Conservation (phyloP, 2,329 filamentous ascomycete genomes). For the Apiospora malaysiana region DNA sequence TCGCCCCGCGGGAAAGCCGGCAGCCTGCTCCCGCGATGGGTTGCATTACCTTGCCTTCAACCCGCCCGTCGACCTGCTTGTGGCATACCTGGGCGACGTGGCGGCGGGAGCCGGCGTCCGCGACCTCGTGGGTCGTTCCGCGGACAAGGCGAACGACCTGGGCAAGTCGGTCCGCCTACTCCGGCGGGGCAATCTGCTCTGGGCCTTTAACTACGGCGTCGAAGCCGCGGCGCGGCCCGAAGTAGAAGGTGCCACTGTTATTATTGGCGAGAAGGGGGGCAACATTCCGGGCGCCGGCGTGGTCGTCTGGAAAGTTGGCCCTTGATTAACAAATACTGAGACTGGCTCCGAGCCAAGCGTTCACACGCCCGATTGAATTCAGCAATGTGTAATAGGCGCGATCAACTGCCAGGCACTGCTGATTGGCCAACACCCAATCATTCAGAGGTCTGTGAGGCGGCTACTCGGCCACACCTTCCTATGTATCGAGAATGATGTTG, state of each 20-base stretch:
- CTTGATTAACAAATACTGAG: background rate
- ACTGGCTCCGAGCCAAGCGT: too few species aligned
- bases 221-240: slow-evolving; percentile 27
- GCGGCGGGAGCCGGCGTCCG: slow-evolving; percentile 27
- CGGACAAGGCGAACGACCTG: slow-evolving; percentile 28
- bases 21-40: slow-evolving; percentile 28
- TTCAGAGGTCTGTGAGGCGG: too few species aligned
- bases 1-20: slow-evolving; percentile 27
- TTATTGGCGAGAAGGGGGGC: slow-evolving; percentile 26
- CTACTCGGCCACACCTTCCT: too few species aligned
- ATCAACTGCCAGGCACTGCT: too few species aligned
- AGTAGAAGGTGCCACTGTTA: slow-evolving; percentile 20
- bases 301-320: slow-evolving; percentile 26
- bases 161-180: slow-evolving; percentile 28
- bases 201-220: slow-evolving; percentile 33
- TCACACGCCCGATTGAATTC: too few species aligned
- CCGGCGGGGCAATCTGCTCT: slow-evolving; percentile 29
- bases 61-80: slow-evolving; percentile 30
- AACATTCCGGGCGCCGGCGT: slow-evolving; percentile 29
- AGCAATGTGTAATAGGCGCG: too few species aligned
- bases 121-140: slow-evolving; percentile 27
- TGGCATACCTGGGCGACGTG: slow-evolving; percentile 31
- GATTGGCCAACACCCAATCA: too few species aligned
- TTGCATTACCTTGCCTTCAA: slow-evolving; percentile 33
- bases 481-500: too few species aligned